phyloP scores from a whole-genome alignment of 352 stramenopile species.

The Globisporangium abappressorium region DNA sequence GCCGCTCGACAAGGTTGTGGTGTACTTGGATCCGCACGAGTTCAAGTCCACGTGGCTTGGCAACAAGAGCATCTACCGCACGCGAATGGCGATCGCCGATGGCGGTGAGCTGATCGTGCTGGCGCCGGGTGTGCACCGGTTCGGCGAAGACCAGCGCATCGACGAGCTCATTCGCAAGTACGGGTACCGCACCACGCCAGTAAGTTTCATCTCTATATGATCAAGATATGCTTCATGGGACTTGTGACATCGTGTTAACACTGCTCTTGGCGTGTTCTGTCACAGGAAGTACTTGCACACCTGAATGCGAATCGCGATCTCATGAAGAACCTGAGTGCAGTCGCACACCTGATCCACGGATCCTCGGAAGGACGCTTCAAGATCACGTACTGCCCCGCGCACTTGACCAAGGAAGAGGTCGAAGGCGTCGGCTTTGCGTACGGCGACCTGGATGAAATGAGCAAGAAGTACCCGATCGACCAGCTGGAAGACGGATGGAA shows the following conservation, averaged over 20 bases:
- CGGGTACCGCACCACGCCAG: conserved; percentile 94
- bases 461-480: conserved; percentile 74
- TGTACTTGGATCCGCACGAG: conserved; percentile 95
- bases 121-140: conserved; percentile 91
- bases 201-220: conserved; percentile 26
- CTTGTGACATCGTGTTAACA: conserved; percentile 3
- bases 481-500: conserved; percentile 94
- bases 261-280: conserved; percentile 4
- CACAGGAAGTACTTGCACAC: conserved; percentile 88
- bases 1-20: conserved; percentile 92
- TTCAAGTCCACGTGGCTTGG: conserved; percentile 98
- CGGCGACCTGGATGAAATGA: conserved; percentile 84
- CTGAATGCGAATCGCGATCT: conserved; percentile 92
- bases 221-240: background rate
- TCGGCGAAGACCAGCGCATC: conserved; percentile 94
- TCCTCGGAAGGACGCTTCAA: conserved; percentile 96
- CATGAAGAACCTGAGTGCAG: conserved; percentile 94
- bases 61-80: conserved; percentile 98
- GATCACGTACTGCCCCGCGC: conserved; percentile 93
- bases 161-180: conserved; percentile 96
- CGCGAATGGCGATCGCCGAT: conserved; percentile 96
- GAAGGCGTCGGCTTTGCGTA: conserved; percentile 93
- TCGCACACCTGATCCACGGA: conserved; percentile 96
- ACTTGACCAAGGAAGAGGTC: conserved; percentile 91
- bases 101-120: conserved; percentile 94